Evolutionary conservation across 108 stramenopile genomes (phyloP), one percentile per base, ranked within the genome.

Genomic region (Pseudonitzschia multistriata): DNA sequence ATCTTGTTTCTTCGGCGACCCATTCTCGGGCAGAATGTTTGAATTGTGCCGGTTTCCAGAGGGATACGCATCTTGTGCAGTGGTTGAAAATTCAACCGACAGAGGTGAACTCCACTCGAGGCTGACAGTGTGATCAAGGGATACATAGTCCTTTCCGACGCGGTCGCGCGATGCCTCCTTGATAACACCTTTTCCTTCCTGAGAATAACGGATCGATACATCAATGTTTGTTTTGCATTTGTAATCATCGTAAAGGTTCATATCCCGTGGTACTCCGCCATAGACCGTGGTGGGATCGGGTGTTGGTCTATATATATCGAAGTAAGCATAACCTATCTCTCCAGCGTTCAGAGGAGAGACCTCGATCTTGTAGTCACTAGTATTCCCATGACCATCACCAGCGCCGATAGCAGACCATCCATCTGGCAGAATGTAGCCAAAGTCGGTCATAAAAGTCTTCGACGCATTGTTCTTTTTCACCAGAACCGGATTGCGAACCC

Each of bases 281-380:
- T 73, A 22, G 11, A 34, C 42, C 40, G 49, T 37, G 30, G 45
- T 60, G 5, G 74, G 57, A 1, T 28, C 33, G 27, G 77, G 59
- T 45, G 79, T 48, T 13, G 89, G 89, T 29, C 89, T 67, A 76
- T 81, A 93, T 22, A 93, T 4, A 68, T 93, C 84, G 25, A 93
- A 76, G 45, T 72, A 72, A n/a, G 84, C 54, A 62, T 74, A 80
- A 5, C 80, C 65, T 1, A 66, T 42, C 40, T 82, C 83, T 47
- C 87, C 81, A 22, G 72, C 70, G 22, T 67, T 64, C n/a, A 90
- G 49, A 19, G 59, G 62, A 25, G 82, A 27, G 10, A 61, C 34
- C 1, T 80, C 68, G 28, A 66, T 55, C 3, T 17, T 40, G 48
- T 64, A 66, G 3, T 64, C 71, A 39, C 61, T 40, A 17, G 15